Evolutionary conservation across 2,329 filamentous ascomycete genomes (phyloP).

Genomic region (Pseudogymnoascus sp.): DNA sequence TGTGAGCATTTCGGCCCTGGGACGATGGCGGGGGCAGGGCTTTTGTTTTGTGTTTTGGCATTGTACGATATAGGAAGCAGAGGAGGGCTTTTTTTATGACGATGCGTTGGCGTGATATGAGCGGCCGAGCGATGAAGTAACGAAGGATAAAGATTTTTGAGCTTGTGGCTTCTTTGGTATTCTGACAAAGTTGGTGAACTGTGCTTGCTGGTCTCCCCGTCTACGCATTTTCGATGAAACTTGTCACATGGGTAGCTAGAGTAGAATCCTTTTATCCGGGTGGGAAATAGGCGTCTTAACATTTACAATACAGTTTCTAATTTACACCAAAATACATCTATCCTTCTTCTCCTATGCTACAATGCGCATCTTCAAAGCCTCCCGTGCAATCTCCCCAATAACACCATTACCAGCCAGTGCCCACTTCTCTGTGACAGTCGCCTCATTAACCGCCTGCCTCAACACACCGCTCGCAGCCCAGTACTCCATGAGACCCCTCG

Average conservation of each 20-base stretch:
- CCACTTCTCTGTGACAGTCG: conserved; percentile 73
- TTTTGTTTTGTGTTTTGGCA: background rate
- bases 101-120: conserved; percentile 2
- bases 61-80: background rate
- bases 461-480: conserved; percentile 81
- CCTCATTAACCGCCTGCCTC: conserved; percentile 60
- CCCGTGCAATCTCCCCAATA: conserved; percentile 77
- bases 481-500: conserved; percentile 79
- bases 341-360: background rate
- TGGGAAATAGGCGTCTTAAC: background rate
- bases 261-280: background rate
- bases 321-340: conserved; percentile 9
- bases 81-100: background rate
- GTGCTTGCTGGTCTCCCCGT: background rate
- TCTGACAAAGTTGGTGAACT: background rate
- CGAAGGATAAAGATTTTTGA: conserved; percentile 1
- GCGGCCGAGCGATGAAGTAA: conserved; percentile 6
- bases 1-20: background rate
- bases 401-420: conserved; percentile 71
- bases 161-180: background rate
- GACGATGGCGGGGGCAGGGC: background rate
- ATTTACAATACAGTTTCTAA: conserved; percentile 9
- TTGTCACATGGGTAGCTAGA: background rate
- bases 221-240: background rate
- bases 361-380: conserved; percentile 35